phyloP scores from a whole-genome alignment of 306 rosid species.

The Trichosanthes truncata region DNA sequence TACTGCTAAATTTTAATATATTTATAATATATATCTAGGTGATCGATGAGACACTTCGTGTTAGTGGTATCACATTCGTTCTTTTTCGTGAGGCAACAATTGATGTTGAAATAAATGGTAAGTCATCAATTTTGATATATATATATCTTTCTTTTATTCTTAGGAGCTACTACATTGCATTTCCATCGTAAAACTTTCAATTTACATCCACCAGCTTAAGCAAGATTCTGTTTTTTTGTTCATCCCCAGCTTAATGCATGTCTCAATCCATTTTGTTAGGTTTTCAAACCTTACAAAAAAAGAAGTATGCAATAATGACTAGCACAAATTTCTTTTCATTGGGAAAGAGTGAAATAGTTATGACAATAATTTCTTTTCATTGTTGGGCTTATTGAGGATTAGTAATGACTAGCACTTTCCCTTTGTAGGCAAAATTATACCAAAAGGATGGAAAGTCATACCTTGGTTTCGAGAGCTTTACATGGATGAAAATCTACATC shows the following conservation, averaged over 20 bases:
- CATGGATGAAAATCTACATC: background rate
- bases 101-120: background rate
- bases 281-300: too few relatives aligned
- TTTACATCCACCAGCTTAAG: too few relatives aligned
- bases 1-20: background rate
- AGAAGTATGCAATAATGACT: too few relatives aligned
- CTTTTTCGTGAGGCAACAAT: background rate
- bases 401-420: background rate
- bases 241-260: too few relatives aligned
- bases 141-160: background rate
- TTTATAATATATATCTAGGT: background rate
- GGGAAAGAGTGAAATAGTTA: background rate
- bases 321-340: too few relatives aligned
- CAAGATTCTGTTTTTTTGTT: too few relatives aligned
- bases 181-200: too few relatives aligned
- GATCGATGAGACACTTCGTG: background rate
- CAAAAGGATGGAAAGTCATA: background rate
- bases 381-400: background rate
- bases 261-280: too few relatives aligned
- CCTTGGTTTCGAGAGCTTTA: background rate
- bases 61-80: background rate
- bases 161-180: too few relatives aligned
- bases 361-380: too few relatives aligned
- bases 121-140: background rate
- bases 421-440: background rate